Base-by-base conservation (phyloP, 352 stramenopile genomes). In the Phytopythium mirpurense region DNA sequence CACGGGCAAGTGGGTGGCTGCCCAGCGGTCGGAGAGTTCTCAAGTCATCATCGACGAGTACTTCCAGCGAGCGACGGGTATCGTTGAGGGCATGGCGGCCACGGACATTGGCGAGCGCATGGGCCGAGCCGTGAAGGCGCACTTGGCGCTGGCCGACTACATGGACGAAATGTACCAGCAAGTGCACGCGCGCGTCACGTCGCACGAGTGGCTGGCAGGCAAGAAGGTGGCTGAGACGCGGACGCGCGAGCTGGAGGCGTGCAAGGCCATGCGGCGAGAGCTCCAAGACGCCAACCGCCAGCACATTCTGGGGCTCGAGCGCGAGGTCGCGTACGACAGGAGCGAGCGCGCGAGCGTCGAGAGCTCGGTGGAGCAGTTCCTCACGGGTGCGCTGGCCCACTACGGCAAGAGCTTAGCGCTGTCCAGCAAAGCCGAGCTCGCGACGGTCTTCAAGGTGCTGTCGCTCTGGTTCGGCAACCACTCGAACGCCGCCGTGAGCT, bases 381-480 rank as follows among this genome's bases (percentile, higher is more conserved):
- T 98, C 1, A 74, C 67, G 10, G 83, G 94, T 40, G 88, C 92
- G 1, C 45, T 99, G 0, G 60, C 83, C n/a, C 94, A 86, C 49
- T 98, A 94, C 62, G 87, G 80, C 10, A 86, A 76, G 36, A 72
- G 69, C 2, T 49, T 92, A 2, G 62, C 62, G 2, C 54, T 85
- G 36, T 86, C 85, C 5, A 60, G 74, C 12, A 65, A 83, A 26
- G 61, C 68, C 11, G 87, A 98, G 54, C 72, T 97, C 24, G 90
- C 90, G 24, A 89, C 87, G 41, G 81, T 98, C 2, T 98, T 98
- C 68, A 75, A 88, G 34, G 66, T 98, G 19, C 55, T 98, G 10
- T 94, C 83, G 8, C 60, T 98, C 4, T 99, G 96, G 96, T 97
- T 99, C 55, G 85, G 74, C 48, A 97, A 98, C 56, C 85, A 83